Evolutionary conservation across 2,329 filamentous ascomycete genomes (phyloP).

Genomic region (Dothiorella sarmentorum): DNA sequence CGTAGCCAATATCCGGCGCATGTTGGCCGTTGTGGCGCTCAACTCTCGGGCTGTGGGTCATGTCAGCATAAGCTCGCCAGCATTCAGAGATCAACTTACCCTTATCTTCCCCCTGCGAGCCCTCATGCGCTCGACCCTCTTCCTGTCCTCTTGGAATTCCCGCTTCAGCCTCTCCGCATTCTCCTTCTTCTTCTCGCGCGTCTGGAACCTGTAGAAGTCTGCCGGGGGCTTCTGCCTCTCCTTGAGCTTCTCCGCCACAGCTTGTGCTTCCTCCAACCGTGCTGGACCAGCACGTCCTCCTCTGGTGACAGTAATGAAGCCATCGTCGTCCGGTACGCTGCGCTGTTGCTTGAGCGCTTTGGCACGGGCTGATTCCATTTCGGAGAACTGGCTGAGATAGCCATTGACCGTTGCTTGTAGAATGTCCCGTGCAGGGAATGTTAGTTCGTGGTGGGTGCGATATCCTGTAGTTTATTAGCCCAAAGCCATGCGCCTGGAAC

Average conservation of each 20-base stretch:
- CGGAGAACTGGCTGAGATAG: conserved; percentile 76
- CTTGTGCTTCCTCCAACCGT: conserved; percentile 65
- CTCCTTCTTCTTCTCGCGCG: conserved; percentile 73
- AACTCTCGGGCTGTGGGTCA: conserved; percentile 12
- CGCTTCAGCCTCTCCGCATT: conserved; percentile 65
- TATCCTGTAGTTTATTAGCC: conserved; percentile 44
- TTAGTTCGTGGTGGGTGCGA: conserved; percentile 63
- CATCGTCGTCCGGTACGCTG: conserved; percentile 86
- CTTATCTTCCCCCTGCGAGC: conserved; percentile 49
- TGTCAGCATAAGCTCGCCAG: conserved; percentile 1
- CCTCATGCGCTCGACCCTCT: conserved; percentile 68
- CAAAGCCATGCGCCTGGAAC: not conserved
- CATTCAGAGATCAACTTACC: not conserved
- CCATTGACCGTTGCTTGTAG: conserved; percentile 76
- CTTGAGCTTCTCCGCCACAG: conserved; percentile 57
- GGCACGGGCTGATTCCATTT: conserved; percentile 65
- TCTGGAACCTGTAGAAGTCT: conserved; percentile 83
- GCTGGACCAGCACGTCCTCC: conserved; percentile 73
- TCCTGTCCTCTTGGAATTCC: conserved; percentile 73
- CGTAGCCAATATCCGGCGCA: not conserved
- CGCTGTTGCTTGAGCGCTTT: conserved; percentile 60
- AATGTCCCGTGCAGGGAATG: conserved; percentile 63
- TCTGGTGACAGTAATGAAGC: conserved; percentile 86
- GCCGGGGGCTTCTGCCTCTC: conserved; percentile 58
- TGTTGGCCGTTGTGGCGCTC: not conserved